Conservation (phyloP, 371 early-diverging fungal genomes). For the Syncephalastrum monosporum region DNA sequence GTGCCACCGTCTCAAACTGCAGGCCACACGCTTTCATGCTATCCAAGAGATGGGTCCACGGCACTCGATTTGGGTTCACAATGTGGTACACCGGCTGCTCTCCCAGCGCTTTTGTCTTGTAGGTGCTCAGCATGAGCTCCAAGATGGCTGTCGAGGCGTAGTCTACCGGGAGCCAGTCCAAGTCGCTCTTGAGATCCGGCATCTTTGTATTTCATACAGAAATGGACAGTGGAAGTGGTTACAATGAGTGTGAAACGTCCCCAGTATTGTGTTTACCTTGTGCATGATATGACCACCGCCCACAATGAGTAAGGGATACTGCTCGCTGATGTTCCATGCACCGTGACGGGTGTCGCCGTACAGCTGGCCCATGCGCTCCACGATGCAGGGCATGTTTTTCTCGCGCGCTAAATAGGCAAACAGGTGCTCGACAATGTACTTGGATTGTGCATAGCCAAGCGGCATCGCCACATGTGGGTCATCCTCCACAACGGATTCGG, state of each 20-base stretch:
- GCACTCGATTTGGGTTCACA: conserved; percentile 23
- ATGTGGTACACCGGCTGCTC: conserved; percentile 24
- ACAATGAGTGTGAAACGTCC: too few relatives aligned
- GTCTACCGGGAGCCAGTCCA: conserved; percentile 38
- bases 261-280: conserved; percentile 8
- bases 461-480: conserved; percentile 26
- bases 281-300: conserved; percentile 30
- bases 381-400: conserved; percentile 27
- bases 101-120: conserved; percentile 1
- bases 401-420: conserved; percentile 18
- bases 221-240: too few relatives aligned
- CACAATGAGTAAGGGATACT: conserved; percentile 34
- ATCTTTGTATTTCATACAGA: conserved; percentile 16
- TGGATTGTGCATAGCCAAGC: conserved; percentile 43
- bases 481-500: conserved; percentile 24
- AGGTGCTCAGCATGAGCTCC: conserved; percentile 25
- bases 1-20: conserved; percentile 19
- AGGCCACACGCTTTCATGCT: conserved; percentile 22
- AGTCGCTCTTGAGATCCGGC: conserved; percentile 18
- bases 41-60: conserved; percentile 19
- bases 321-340: conserved; percentile 40
- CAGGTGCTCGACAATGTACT: conserved; percentile 35
- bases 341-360: conserved; percentile 35
- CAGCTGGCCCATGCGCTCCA: conserved; percentile 39
- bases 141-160: conserved; percentile 23